phyloP scores from a whole-genome alignment of 2,329 filamentous ascomycete genomes.

The Pseudogymnoascus sp. region DNA sequence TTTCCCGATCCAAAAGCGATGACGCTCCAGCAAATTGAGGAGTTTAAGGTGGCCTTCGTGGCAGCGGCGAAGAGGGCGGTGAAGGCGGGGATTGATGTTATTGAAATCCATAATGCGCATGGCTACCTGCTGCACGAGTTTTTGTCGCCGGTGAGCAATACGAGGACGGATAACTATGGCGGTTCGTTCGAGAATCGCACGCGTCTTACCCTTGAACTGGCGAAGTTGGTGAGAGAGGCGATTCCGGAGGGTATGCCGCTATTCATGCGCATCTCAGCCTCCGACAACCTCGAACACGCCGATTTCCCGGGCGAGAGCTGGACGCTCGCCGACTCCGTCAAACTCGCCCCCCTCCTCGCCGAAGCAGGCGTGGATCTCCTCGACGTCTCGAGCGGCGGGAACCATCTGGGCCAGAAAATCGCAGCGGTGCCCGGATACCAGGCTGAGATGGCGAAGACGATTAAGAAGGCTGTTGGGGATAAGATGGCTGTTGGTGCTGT shows the following conservation, averaged over 20 bases:
- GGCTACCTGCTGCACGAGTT: conserved; percentile 70
- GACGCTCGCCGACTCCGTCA: conserved; percentile 57
- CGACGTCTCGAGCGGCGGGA: conserved; percentile 64
- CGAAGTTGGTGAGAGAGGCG: conserved; percentile 51
- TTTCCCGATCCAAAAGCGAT: conserved; percentile 59
- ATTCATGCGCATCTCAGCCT: conserved; percentile 65
- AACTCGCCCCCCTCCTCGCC: conserved; percentile 56
- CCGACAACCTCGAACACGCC: conserved; percentile 64
- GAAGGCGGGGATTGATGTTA: conserved; percentile 60
- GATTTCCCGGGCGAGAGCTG: conserved; percentile 53
- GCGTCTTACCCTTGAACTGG: conserved; percentile 60
- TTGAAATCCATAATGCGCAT: conserved; percentile 76
- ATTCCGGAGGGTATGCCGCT: conserved; percentile 65
- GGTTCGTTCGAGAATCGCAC: conserved; percentile 66
- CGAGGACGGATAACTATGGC: conserved; percentile 60
- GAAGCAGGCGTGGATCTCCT: conserved; percentile 65
- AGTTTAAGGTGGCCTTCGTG: conserved; percentile 55
- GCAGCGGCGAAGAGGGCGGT: conserved; percentile 53
- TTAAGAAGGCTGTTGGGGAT: conserved; percentile 67
- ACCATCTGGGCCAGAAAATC: conserved; percentile 52
- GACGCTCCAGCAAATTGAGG: conserved; percentile 60
- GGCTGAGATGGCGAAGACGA: conserved; percentile 58
- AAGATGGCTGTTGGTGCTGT: conserved; percentile 42
- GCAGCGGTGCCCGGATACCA: conserved; percentile 60
- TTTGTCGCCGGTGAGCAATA: conserved; percentile 62